Evolutionary conservation across 1,284 basidiomycete species (phyloP), one percentile per base, ranked within the genome.

Genomic region (Irpex rosettiformis): DNA sequence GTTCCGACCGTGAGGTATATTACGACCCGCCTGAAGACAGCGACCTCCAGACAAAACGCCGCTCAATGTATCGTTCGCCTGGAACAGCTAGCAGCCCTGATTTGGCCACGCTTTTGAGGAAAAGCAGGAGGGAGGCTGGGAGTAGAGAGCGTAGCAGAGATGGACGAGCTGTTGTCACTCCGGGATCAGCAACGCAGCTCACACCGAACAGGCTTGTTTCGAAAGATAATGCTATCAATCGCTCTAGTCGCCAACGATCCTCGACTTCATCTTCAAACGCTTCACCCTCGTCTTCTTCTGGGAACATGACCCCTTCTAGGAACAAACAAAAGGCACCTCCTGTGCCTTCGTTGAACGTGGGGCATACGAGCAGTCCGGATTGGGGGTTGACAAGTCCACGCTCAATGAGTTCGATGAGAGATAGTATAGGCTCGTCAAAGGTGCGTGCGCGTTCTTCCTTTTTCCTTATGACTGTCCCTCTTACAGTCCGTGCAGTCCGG

Each of bases 1-100:
- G 65, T 13, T 80, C 82, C 18, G 79, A 79, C 27, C 76, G 78
- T 64, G 86, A 89, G 61, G 67, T 85, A 47, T 82, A 81, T 66
- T 81, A 80, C 73, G 87, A 89, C 71, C 77, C 79, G 33, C 40
- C 54, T 40, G 86, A 87, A 62, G 85, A 87, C 61, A 67, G 75
- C 3, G 85, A 87, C 64, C 78, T 81, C 65, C 82, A 86, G 66
- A 83, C 84, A 21, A 90, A 91, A 71, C 83, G 91, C 45, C 81
- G 92, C 55, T 92, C 89, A 63, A 84, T 95, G 75, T 94, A 93
- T 71, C 82, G 93, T 60, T 88, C 89, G n/a, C 79, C 89, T 5
- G 93, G 93, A 52, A 94, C 91, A 1, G 89, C 92, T 24, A 92
- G 89, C 65, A 93, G 89, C 65, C 93, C 94, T 24, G 93, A 96